Conservation (phyloP, 2,329 filamentous ascomycete genomes). For the Albifimbria verrucaria region DNA sequence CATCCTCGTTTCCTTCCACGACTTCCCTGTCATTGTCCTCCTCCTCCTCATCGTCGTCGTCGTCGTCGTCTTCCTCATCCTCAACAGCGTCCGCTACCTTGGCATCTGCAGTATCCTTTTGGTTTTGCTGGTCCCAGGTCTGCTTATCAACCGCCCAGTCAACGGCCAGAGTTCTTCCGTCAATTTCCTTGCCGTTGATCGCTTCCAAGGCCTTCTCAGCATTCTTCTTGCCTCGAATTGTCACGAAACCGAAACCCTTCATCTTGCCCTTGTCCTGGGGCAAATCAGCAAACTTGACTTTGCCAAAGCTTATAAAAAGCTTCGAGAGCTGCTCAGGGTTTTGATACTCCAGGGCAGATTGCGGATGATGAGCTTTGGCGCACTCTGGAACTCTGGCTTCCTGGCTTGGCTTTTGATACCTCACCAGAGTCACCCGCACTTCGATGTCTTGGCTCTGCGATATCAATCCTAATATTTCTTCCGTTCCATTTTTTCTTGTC, state of each 20-base stretch:
- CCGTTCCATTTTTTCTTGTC: constrained; percentile 76
- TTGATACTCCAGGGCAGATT: constrained; percentile 97
- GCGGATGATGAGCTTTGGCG: constrained; percentile 79
- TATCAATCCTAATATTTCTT: constrained; percentile 77
- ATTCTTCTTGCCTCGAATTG: constrained; percentile 83
- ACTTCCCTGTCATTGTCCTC: constrained; percentile 22
- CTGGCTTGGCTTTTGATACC: constrained; percentile 43
- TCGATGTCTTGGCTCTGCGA: constrained; percentile 82
- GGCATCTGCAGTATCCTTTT: constrained; percentile 31
- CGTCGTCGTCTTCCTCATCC: constrained; percentile 29
- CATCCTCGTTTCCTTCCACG: constrained; percentile 23
- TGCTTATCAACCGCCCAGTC: constrained; percentile 96
- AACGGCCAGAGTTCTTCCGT: constrained; percentile 84
- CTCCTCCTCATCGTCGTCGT: constrained; percentile 21
- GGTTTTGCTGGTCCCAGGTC: constrained; percentile 69
- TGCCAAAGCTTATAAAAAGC: constrained; percentile 84
- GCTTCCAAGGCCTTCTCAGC: constrained; percentile 82
- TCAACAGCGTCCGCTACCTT: constrained; percentile 34
- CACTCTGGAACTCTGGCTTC: constrained; percentile 57
- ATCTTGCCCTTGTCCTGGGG: constrained; percentile 75
- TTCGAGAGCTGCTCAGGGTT: constrained; percentile 72
- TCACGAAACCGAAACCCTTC: constrained; percentile 89
- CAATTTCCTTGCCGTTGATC: constrained; percentile 86
- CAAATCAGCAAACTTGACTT: constrained; percentile 82
- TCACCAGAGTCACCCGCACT: constrained; percentile 41